These are phyloP conservation scores for Talaromyces sp. DNA, from an alignment of 2,329 filamentous ascomycete genomes.

Conservation along the genomic window DNA sequence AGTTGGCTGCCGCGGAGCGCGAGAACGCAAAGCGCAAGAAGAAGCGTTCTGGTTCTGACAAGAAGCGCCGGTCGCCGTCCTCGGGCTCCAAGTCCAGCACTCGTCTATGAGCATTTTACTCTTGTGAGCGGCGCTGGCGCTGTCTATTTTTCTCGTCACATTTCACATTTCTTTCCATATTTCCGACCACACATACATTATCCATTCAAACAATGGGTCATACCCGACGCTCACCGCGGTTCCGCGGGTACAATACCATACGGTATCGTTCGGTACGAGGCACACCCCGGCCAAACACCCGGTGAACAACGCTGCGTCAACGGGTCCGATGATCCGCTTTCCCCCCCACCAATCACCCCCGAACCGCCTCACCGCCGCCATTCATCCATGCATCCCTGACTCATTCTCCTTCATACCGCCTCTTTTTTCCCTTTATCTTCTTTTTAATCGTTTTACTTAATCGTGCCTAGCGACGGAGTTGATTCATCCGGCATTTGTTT, in stretches of 20 bases:
- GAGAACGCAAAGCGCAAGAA: slow-evolving; percentile 19
- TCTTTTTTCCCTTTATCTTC: not conserved
- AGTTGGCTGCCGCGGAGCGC: slow-evolving; percentile 22
- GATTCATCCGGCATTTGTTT: not conserved
- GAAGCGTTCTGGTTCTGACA: slow-evolving; percentile 16
- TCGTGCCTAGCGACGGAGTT: slow-evolving; percentile 2
- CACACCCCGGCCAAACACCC: not conserved
- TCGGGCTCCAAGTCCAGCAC: slow-evolving; percentile 13
- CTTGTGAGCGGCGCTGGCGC: slow-evolving; percentile 1
- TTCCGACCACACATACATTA: not conserved
- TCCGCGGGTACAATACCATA: not conserved
- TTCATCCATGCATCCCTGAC: not conserved
- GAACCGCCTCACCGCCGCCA: not conserved
- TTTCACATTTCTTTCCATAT: not conserved
- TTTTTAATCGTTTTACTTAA: not conserved
- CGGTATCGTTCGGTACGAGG: not conserved
- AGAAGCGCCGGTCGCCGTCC: slow-evolving; percentile 18
- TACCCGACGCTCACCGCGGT: not conserved
- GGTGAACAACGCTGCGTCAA: not conserved
- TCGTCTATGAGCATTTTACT: no score
- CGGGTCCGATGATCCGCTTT: not conserved
- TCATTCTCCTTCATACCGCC: not conserved
- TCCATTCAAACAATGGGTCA: not conserved
- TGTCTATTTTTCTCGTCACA: not conserved
- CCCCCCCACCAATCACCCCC: not conserved